Evolutionary conservation across 805 yeast genomes (phyloP).

Genomic region (Metschnikowia cerradonensis): DNA sequence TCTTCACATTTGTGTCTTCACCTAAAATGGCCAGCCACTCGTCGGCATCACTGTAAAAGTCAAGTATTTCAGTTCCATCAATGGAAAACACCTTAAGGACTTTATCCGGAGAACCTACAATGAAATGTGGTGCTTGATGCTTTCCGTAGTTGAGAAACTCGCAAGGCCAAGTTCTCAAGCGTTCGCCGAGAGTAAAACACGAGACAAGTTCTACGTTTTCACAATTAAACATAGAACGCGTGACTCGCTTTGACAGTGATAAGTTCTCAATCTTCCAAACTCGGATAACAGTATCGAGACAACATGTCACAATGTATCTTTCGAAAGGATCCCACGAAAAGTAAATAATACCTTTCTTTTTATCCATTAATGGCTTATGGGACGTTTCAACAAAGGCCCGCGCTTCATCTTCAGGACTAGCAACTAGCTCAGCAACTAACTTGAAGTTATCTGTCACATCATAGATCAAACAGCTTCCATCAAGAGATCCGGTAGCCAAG

Average conservation of each 20-base stretch:
- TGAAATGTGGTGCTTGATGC: conserved; percentile 41
- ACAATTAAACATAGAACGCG: conserved; percentile 24
- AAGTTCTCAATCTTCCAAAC: conserved; percentile 59
- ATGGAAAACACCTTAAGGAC: conserved; percentile 40
- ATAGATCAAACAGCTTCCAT: conserved; percentile 60
- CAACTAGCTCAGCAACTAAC: conserved; percentile 27
- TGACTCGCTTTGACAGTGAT: conserved; percentile 20
- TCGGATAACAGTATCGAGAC: conserved; percentile 65
- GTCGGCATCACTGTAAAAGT: conserved; percentile 36
- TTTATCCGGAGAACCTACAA: conserved; percentile 76
- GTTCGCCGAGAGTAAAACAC: conserved; percentile 40
- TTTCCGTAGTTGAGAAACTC: conserved; percentile 57
- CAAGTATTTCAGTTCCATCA: conserved; percentile 39
- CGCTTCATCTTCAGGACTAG: conserved; percentile 26
- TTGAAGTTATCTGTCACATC: conserved; percentile 48
- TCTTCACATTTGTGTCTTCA: conserved; percentile 9
- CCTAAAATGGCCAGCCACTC: conserved; percentile 19
- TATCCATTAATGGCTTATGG: conserved; percentile 22
- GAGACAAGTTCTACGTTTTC: conserved; percentile 18
- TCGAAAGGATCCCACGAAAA: conserved; percentile 78
- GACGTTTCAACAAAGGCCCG: conserved; percentile 25
- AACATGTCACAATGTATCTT: conserved; percentile 59
- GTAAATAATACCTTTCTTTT: conserved; percentile 44
- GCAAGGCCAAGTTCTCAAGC: conserved; percentile 44
- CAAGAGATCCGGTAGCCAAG: conserved; percentile 75